Conservation (phyloP, 2,329 filamentous ascomycete species). For the Alternaria consortialis region DNA sequence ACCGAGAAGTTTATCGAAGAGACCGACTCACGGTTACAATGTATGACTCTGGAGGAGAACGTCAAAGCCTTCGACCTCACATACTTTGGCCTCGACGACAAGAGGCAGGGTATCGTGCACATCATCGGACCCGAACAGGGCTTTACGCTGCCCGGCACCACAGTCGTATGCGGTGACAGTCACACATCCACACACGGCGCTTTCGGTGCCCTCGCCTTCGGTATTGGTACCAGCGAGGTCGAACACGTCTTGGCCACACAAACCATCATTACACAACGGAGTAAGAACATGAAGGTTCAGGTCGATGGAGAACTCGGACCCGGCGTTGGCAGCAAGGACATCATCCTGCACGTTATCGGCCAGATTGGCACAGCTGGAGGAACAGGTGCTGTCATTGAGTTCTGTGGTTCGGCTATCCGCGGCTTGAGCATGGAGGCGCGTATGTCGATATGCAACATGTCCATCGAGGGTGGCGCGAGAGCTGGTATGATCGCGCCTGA, state of each 20-base stretch:
- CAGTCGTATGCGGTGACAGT: slow-evolving; percentile 96
- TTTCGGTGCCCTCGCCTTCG: slow-evolving; percentile 92
- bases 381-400: slow-evolving; percentile 94
- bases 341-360: slow-evolving; percentile 92
- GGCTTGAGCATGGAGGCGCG: slow-evolving; percentile 92
- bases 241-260: slow-evolving; percentile 98
- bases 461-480: slow-evolving; percentile 93
- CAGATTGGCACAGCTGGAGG: slow-evolving; percentile 94
- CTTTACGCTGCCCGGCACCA: slow-evolving; percentile 96
- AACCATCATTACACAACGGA: slow-evolving; percentile 90
- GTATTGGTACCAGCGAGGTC: slow-evolving; percentile 97
- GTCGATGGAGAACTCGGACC: slow-evolving; percentile 89
- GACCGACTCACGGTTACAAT: slow-evolving; percentile 91
- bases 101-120: slow-evolving; percentile 97
- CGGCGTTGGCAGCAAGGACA: slow-evolving; percentile 95
- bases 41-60: slow-evolving; percentile 94
- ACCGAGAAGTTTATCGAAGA: slow-evolving; percentile 94
- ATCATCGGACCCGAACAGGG: slow-evolving; percentile 98
- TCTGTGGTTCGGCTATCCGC: slow-evolving; percentile 93
- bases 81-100: slow-evolving; percentile 96
- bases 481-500: slow-evolving; percentile 98
- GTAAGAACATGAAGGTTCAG: slow-evolving; percentile 98
- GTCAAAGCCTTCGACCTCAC: slow-evolving; percentile 96
- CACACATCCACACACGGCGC: slow-evolving; percentile 98
- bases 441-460: slow-evolving; percentile 99